Evolutionary conservation across 441 rosid species (phyloP).

Genomic region (Gossypium armourianum): DNA sequence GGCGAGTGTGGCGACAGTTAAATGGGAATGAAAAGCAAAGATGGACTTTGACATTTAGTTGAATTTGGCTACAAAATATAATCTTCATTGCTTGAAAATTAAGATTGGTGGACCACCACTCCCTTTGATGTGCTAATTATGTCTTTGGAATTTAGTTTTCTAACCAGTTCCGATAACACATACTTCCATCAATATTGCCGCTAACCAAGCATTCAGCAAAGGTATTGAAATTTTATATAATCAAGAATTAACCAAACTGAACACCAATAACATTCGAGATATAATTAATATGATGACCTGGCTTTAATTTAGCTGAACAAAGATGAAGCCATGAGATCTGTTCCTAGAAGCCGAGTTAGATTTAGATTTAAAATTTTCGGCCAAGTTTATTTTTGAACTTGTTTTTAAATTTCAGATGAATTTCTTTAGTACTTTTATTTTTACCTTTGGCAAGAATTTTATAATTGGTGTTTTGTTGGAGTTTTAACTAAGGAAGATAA

Average conservation of each 20-base stretch:
- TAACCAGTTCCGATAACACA: background rate
- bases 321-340: background rate
- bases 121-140: background rate
- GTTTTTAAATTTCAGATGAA: no score
- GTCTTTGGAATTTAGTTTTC: conserved; percentile 2
- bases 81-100: background rate
- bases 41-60: conserved; percentile 5
- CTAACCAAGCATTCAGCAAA: background rate
- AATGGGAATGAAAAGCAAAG: background rate
- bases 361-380: no score
- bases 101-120: background rate
- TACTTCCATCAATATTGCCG: conserved; percentile 7
- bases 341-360: no score
- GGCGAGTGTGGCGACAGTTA: background rate
- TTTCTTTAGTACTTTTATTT: no score
- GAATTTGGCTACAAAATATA: conserved; percentile 1
- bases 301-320: background rate
- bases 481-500: no score
- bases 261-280: background rate
- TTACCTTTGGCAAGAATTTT: no score
- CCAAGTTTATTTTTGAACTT: no score
- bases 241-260: background rate
- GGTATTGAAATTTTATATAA: background rate
- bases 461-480: no score
- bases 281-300: background rate